Percentiles rank a stretch among this genome's conserved stretches.
Conservation (phyloP, 108 stramenopile species). For the Pseudonitzschia multistriata region DNA sequence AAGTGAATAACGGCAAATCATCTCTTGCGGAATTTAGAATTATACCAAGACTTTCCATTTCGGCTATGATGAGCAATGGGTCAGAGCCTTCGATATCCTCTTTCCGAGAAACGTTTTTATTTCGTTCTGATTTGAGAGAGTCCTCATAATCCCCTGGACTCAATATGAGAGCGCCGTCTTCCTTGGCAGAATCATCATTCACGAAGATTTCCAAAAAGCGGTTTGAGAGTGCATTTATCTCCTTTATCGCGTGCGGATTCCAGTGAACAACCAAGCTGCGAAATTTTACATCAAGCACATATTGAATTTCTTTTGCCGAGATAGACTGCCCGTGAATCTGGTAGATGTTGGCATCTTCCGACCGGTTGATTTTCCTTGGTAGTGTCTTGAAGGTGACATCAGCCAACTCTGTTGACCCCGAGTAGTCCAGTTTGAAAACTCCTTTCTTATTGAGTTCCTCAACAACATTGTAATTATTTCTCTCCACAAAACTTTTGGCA, state of each 20-base stretch:
- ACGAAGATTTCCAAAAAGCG: constrained; percentile 35
- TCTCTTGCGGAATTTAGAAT: constrained; percentile 72
- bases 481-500: constrained; percentile 46
- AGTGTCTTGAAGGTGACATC: constrained; percentile 48
- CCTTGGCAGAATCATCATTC: constrained; percentile 22
- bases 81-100: neutral
- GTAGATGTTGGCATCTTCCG: neutral
- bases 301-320: neutral
- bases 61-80: constrained; percentile 49
- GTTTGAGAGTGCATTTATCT: constrained; percentile 32
- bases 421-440: constrained; percentile 46
- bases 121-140: neutral
- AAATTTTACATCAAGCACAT: constrained; percentile 63
- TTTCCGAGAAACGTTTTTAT: neutral
- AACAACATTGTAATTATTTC: constrained; percentile 56
- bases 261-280: constrained; percentile 77
- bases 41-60: constrained; percentile 71
- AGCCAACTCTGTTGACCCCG: constrained; percentile 68
- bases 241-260: constrained; percentile 65
- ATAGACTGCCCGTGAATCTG: neutral
- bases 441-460: constrained; percentile 51
- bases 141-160: constrained; percentile 6
- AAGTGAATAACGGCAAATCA: constrained; percentile 69
- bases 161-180: constrained; percentile 22
- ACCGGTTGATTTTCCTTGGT: neutral